A percentile compares a stretch with the other conserved stretches of the same genome.
Conservation (phyloP, 352 stramenopile species). For the Phytophthora agathidicida region DNA sequence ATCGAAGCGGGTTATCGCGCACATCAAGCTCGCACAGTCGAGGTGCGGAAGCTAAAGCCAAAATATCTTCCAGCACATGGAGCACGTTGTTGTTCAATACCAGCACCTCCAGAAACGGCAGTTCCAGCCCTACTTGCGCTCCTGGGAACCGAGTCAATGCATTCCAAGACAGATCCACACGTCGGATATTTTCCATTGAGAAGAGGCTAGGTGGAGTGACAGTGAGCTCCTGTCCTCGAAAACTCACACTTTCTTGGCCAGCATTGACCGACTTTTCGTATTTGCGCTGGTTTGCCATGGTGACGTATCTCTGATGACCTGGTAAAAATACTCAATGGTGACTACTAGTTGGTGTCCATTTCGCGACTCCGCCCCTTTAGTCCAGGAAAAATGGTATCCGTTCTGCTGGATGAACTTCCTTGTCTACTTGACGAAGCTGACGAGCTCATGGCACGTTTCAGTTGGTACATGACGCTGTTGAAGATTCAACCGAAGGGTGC, state of each 20-base stretch:
- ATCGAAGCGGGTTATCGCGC: constrained; percentile 57
- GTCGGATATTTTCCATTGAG: constrained; percentile 54
- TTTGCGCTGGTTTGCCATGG: constrained; percentile 20
- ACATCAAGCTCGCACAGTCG: constrained; percentile 68
- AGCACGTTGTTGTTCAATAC: constrained; percentile 61
- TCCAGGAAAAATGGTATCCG: constrained; percentile 49
- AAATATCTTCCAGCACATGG: constrained; percentile 66
- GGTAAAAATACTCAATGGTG: constrained; percentile 36
- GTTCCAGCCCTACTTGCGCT: constrained; percentile 36
- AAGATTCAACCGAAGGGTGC: constrained; percentile 2
- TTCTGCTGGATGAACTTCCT: constrained; percentile 66
- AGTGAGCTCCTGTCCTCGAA: constrained; percentile 40
- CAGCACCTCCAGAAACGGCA: constrained; percentile 61
- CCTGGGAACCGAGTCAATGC: constrained; percentile 66
- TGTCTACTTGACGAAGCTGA: constrained; percentile 66
- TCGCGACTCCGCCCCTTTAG: not conserved
- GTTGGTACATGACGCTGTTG: constrained; percentile 43
- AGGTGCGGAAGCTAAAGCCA: constrained; percentile 48
- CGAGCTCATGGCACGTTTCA: constrained; percentile 57
- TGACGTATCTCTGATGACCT: not conserved
- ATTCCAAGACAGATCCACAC: constrained; percentile 69
- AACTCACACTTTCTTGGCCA: constrained; percentile 45
- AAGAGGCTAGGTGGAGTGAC: constrained; percentile 55
- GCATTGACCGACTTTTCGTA: constrained; percentile 6
- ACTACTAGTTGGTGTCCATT: not conserved